Base-by-base conservation (phyloP, 805 yeast genomes). In the Metschnikowia proteae region DNA sequence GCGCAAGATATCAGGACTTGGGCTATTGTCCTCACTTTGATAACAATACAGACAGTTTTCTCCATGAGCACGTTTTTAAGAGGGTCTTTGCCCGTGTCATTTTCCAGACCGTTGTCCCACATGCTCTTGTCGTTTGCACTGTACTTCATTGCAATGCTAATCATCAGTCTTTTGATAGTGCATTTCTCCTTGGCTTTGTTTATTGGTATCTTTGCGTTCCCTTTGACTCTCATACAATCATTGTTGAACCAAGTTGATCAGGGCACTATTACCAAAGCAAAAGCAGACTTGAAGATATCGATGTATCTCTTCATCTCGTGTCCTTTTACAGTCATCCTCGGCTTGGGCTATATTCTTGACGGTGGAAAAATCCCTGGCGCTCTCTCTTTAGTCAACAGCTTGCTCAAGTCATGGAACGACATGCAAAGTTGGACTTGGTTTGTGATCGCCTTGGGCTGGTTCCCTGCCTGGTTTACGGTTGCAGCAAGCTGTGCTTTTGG, bases 381-480 rank as follows among this genome's bases (percentile, higher is more conserved):
- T 0, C 64, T 71, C 4, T 64, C 70, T 7, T 58, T 83, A 4
- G 71, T 84, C 46, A 60, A 65, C 22, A 81, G 82, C 0, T 68
- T 90, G 11, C 62, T 83, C 8, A 71, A 78, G 27, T 81, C 88
- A 3, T 88, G 91, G 85, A 60, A 71, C 26, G 79, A 82, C 34
- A 67, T 87, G 48, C 86, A 85, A 48, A 83, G 86, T 50, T 89
- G 96, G 92, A 86, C 96, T 0, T 89, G 96, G 91, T 76, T 80
- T 48, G 78, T 87, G 25, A 62, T 90, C 1, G 72, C 82, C 36
- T 68, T 84, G 37, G 87, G 89, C 0, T 90, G 96, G 96, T 63
- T 83, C 34, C 96, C 97, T 3, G 76, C 82, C 4, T 92, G 98
- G 98, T 38, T 82, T 1, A 48, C 62, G 9, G 59, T 71, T 26